These are phyloP conservation scores for Tetradesmus obliquus DNA, from an alignment of 139 green algal species.

Conservation along the genomic window DNA sequence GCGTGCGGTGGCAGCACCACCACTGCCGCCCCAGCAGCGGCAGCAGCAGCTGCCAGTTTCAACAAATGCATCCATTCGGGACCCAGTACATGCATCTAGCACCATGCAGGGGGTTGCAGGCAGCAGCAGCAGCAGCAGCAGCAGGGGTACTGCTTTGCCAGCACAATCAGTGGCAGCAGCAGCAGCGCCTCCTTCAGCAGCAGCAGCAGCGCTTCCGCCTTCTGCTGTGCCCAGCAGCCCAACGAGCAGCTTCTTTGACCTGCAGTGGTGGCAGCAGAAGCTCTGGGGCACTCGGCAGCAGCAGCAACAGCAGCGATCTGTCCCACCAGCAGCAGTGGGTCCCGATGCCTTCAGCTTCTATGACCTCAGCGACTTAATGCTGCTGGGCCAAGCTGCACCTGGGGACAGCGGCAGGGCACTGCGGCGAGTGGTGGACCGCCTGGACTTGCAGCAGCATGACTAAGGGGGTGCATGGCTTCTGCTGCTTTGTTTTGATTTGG, in stretches of 20 bases:
- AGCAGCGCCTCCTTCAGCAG: neutral
- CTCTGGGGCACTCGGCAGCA: neutral
- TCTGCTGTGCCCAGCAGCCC: neutral
- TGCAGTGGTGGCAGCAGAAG: neutral
- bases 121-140: no score
- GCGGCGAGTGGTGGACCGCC: neutral
- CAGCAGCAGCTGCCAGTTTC: neutral
- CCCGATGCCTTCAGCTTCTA: neutral
- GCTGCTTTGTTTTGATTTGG: no score
- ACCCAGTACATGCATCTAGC: neutral
- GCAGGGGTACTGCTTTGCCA: neutral
- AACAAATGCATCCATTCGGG: neutral
- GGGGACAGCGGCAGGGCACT: neutral
- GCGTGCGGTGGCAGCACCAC: neutral
- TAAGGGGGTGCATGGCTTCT: neutral
- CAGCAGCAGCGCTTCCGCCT: neutral
- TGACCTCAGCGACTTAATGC: conserved; percentile 29
- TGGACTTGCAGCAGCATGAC: neutral
- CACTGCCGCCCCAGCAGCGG: neutral
- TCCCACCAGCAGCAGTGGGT: neutral
- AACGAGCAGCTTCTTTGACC: neutral
- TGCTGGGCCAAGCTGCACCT: neutral
- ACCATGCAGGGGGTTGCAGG: neutral
- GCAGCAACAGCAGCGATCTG: neutral
- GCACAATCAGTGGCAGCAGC: neutral